Base-by-base conservation (phyloP, 2,329 filamentous ascomycete genomes). In the Blastomyces parvus region DNA sequence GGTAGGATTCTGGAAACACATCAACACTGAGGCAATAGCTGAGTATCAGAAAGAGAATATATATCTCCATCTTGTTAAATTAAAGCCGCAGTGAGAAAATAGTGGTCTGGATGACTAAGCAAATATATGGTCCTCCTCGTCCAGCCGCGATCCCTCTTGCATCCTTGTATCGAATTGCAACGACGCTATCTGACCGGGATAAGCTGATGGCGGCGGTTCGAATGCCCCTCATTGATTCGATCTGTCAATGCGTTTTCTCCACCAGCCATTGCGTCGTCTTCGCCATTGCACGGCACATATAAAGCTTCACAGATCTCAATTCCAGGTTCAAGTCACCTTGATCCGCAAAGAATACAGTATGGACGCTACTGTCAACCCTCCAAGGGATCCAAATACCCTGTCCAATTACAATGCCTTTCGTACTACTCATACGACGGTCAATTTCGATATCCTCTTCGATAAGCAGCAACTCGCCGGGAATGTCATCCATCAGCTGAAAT, bases 361-460 rank as follows among this genome's bases (percentile, higher is more conserved):
- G 73, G 72, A 73, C 50, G 70, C 68, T 33, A 69, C 71, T 50
- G 78, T 80, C 67, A 76, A 74, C 52, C 73, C 74, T 56, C 78
- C 81, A 60, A 85, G 90, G 71, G 93, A 97, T 78, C 91, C 91
- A 61, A 95, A 91, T 75, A 97, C 94, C 33, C 79, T 94, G 64
- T 89, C 90, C 73, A 97, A 97, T 80, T 97, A 97, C 77, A 86
- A 90, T 75, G 86, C 88, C 63, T 97, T 91, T 86, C 82, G 85
- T 65, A 96, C 90, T 22, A 86, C 83, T 73, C 91, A 97, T 79
- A 94, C 91, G 25, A 87, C 85, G 25, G 89, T 90, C 64, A 86
- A 89, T 74, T 85, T 97, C 71, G 85, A 86, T 69, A 87, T 97
- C 69, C 86, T 96, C 71, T 99, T 97, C 74, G 84, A 88, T 65